Evolutionary conservation across 2,329 filamentous ascomycete species (phyloP).

Genomic region (Passalora sequoiae): DNA sequence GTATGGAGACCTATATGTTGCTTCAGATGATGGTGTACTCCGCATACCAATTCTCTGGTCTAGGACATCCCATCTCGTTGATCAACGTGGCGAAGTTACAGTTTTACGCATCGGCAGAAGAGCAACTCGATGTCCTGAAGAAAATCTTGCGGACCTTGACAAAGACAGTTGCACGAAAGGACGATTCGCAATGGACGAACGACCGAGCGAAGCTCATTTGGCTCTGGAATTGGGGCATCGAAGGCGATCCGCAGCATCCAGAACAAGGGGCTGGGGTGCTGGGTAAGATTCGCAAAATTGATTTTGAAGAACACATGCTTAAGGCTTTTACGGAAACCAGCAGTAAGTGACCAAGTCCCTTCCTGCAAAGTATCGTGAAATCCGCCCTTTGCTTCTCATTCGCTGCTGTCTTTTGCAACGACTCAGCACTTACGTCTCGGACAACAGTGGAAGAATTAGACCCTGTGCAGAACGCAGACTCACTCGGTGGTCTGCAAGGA

Average conservation of each 20-base stretch:
- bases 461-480: constrained; percentile 20
- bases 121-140: constrained; percentile 58
- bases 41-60: constrained; percentile 39
- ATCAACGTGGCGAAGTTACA: constrained; percentile 53
- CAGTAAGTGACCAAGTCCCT: constrained; percentile 28
- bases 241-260: constrained; percentile 36
- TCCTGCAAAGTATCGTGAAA: no score
- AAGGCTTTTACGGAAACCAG: constrained; percentile 55
- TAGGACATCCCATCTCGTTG: constrained; percentile 40
- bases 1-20: constrained; percentile 51
- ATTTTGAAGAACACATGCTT: constrained; percentile 66
- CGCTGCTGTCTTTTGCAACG: background rate
- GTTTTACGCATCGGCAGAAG: constrained; percentile 57
- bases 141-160: constrained; percentile 55
- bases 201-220: constrained; percentile 63
- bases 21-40: constrained; percentile 58
- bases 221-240: constrained; percentile 66
- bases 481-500: constrained; percentile 17
- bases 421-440: constrained; percentile 14
- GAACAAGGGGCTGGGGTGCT: constrained; percentile 46
- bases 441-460: constrained; percentile 26
- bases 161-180: constrained; percentile 41
- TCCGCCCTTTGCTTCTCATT: background rate
- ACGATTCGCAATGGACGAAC: constrained; percentile 60
- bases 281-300: constrained; percentile 55